Conservation (phyloP, 805 yeast genomes). For the Maudiozyma saulgeensis region DNA sequence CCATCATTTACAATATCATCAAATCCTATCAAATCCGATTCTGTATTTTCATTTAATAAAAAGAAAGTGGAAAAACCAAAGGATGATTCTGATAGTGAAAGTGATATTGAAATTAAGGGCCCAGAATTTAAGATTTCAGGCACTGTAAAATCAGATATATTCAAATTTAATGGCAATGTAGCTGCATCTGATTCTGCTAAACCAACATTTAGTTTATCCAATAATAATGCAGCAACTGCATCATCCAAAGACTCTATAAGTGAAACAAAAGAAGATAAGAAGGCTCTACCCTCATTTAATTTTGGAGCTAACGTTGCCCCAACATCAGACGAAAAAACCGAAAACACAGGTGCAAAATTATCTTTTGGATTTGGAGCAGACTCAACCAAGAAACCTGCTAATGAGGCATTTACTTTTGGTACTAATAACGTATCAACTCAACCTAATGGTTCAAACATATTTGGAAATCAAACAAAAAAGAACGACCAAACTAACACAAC, state of each 20-base stretch:
- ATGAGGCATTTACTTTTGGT: constrained; percentile 21
- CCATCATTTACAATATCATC: constrained; percentile 48
- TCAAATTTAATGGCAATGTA: constrained; percentile 19
- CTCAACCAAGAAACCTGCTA: not conserved
- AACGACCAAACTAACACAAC: not conserved
- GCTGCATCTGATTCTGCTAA: constrained; percentile 6
- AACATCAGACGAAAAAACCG: too few species aligned
- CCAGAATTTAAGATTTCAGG: constrained; percentile 34
- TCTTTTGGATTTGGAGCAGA: not conserved
- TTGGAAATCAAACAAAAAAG: not conserved
- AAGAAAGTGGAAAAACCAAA: constrained; percentile 15
- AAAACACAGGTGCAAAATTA: not conserved
- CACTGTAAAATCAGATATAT: constrained; percentile 28
- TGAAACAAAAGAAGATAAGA: not conserved
- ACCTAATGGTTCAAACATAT: not conserved
- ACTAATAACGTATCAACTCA: not conserved
- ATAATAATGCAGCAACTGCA: not conserved
- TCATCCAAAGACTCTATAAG: not conserved
- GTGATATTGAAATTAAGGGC: constrained; percentile 29
- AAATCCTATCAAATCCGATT: constrained; percentile 40
- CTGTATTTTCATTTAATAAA: constrained; percentile 40
- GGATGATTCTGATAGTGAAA: constrained; percentile 27
- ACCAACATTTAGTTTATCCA: constrained; percentile 19
- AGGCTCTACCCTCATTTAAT: not conserved
- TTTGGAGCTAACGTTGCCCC: not conserved